Conservation (phyloP, 208 protist genomes). For the Trypanosomatidae sp. region DNA sequence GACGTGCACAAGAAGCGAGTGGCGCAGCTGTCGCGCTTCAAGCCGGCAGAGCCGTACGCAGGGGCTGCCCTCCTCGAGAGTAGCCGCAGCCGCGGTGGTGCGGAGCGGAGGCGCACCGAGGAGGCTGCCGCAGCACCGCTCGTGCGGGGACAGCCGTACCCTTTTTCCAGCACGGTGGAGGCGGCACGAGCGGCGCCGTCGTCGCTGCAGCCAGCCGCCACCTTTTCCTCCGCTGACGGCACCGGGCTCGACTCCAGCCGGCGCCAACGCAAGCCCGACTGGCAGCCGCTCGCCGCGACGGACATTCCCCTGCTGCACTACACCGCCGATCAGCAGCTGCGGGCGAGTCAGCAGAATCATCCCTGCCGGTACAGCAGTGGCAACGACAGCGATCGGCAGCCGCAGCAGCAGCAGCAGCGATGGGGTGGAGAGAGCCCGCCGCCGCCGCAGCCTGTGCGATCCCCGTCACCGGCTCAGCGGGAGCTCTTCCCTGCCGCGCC, state of each 20-base stretch:
- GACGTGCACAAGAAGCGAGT: slow-evolving; percentile 44
- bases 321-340: slow-evolving; percentile 44
- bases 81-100: not conserved
- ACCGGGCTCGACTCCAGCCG: slow-evolving; percentile 14
- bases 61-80: slow-evolving; percentile 40
- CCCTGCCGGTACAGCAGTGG: too few relatives aligned
- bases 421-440: too few relatives aligned
- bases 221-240: slow-evolving; percentile 29
- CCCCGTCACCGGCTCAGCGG: too few relatives aligned
- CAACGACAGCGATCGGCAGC: too few relatives aligned
- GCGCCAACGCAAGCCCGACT: too few relatives aligned
- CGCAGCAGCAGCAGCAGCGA: slow-evolving; percentile 6
- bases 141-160: slow-evolving; percentile 36
- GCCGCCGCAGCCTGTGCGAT: too few relatives aligned
- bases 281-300: slow-evolving; percentile 54
- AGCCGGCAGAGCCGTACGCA: slow-evolving; percentile 48
- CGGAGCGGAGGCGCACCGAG: not conserved
- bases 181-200: slow-evolving; percentile 26
- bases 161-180: slow-evolving; percentile 26
- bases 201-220: slow-evolving; percentile 31
- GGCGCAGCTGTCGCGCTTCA: slow-evolving; percentile 42
- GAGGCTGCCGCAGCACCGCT: slow-evolving; percentile 26
- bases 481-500: too few relatives aligned
- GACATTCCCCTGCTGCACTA: slow-evolving; percentile 61
- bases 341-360: too few relatives aligned